These are phyloP conservation scores for Myxozyma geophila DNA, from an alignment of 805 yeast species.

Conservation along the genomic window DNA sequence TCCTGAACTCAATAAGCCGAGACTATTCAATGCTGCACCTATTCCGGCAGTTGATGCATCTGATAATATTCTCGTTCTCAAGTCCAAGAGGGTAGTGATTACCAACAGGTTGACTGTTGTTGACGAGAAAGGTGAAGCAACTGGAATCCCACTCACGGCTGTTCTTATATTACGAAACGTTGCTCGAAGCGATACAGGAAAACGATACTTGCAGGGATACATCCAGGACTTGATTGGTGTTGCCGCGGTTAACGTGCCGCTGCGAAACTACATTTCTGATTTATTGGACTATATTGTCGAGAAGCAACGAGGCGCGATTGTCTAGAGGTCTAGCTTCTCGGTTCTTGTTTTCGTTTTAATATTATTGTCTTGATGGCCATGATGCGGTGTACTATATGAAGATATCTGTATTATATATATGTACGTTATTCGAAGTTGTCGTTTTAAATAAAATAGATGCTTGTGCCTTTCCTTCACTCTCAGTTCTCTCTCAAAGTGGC, in stretches of 20 bases:
- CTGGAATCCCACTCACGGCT: slow-evolving; percentile 43
- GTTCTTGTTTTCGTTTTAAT: not conserved
- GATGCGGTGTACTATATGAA: not conserved
- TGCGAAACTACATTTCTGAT: slow-evolving; percentile 36
- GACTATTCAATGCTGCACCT: slow-evolving; percentile 12
- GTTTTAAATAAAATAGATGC: not conserved
- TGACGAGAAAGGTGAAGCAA: slow-evolving; percentile 41
- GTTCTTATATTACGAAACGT: slow-evolving; percentile 47
- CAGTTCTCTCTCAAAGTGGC: no score
- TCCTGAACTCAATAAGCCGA: slow-evolving; percentile 23
- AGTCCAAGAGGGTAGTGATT: slow-evolving; percentile 13
- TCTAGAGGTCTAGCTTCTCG: not conserved
- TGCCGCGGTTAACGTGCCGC: slow-evolving; percentile 37
- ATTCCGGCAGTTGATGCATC: not conserved
- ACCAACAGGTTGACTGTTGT: slow-evolving; percentile 33
- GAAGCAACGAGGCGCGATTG: slow-evolving; percentile 18
- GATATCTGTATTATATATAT: slow-evolving; percentile 1
- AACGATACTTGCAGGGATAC: slow-evolving; percentile 34
- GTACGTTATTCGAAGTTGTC: not conserved
- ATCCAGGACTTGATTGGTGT: slow-evolving; percentile 31
- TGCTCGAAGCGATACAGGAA: slow-evolving; percentile 42
- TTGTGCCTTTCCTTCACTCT: not conserved
- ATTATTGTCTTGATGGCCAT: not conserved
- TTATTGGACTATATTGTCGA: slow-evolving; percentile 31
- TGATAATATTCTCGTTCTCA: not conserved